phyloP scores from a whole-genome alignment of 176 grass and related monocot species.

The Guadua angustifolia region DNA sequence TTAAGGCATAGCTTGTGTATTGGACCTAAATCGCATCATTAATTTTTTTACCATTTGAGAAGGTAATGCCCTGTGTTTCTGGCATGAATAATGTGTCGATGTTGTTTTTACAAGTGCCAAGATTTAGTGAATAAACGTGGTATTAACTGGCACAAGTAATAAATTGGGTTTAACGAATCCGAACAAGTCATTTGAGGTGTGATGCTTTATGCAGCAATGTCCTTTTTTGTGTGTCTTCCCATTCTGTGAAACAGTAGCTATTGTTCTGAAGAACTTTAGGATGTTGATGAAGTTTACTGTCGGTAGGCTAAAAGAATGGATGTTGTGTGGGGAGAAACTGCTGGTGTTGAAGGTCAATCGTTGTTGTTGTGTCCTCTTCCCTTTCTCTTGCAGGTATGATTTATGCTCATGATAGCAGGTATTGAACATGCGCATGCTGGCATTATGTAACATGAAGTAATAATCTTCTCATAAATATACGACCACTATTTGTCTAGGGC shows the following conservation, averaged over 20 bases:
- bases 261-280: constrained; percentile 7
- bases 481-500: constrained; percentile 50
- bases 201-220: too few relatives aligned
- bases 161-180: constrained; percentile 96
- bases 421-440: constrained; percentile 11
- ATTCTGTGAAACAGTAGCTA: too few relatives aligned
- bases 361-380: constrained; percentile 81
- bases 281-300: constrained; percentile 27
- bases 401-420: constrained; percentile 18
- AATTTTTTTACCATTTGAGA: background rate
- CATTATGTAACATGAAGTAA: background rate
- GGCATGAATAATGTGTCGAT: constrained; percentile 26
- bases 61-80: constrained; percentile 36
- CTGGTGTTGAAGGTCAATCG: constrained; percentile 98
- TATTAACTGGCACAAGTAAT: constrained; percentile 70
- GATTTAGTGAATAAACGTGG: constrained; percentile 63
- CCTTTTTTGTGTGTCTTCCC: too few relatives aligned
- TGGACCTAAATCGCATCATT: constrained; percentile 26
- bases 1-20: background rate
- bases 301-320: constrained; percentile 96
- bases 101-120: constrained; percentile 46
- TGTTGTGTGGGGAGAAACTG: constrained; percentile 97
- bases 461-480: constrained; percentile 4
- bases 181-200: too few relatives aligned
- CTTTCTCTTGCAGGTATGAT: constrained; percentile 87